Evolutionary conservation across 805 yeast species (phyloP).

Genomic region (Ogataea nitratoaversa): DNA sequence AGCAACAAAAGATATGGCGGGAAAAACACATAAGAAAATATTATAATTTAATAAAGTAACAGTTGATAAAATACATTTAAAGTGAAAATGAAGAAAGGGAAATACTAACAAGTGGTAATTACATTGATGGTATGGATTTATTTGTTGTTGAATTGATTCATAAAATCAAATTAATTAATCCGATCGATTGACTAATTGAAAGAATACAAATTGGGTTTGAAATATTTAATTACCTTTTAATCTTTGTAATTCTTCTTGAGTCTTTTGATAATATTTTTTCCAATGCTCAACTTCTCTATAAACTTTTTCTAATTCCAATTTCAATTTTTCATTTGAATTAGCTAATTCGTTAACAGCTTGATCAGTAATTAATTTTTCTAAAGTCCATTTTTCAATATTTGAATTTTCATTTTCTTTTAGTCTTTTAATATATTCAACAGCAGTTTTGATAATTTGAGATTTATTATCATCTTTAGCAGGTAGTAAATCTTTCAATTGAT

Average conservation of each 20-base stretch:
- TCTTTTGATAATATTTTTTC: slow-evolving; percentile 44
- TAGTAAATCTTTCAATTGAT: slow-evolving; percentile 68
- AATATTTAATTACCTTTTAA: slow-evolving; percentile 8
- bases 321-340: slow-evolving; percentile 81
- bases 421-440: slow-evolving; percentile 86
- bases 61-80: no score
- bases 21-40: no score
- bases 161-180: no score
- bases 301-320: slow-evolving; percentile 83
- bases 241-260: slow-evolving; percentile 13
- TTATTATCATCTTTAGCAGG: slow-evolving; percentile 86
- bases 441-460: slow-evolving; percentile 82
- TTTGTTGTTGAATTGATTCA: no score
- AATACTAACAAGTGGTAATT: no score
- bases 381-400: slow-evolving; percentile 90
- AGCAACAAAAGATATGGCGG: no score
- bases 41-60: no score
- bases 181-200: no score
- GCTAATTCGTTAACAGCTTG: slow-evolving; percentile 86
- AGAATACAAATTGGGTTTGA: no score
- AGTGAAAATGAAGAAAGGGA: no score
- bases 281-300: slow-evolving; percentile 87
- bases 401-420: slow-evolving; percentile 86
- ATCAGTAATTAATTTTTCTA: slow-evolving; percentile 87
- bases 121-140: no score